Evolutionary conservation across 2,329 filamentous ascomycete genomes (phyloP), one percentile per base, ranked within the genome.

Genomic region (Hypoxylon sp.): DNA sequence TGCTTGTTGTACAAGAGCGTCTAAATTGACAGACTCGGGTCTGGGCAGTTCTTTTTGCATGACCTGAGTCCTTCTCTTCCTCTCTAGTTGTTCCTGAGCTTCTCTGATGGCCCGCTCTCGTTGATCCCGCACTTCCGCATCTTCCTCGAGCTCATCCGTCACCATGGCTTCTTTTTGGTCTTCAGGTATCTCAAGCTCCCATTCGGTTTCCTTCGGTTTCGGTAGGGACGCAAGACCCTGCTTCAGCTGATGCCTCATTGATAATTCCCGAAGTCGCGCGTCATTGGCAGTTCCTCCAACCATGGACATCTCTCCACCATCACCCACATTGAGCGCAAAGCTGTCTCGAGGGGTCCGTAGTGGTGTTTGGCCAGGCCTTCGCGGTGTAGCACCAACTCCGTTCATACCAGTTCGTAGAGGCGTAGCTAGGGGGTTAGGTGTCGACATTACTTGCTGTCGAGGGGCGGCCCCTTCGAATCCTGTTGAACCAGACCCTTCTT

Each of bases 391-490:
- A 25, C 88, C 91, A 28, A 88, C 83, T 23, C 89, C 91, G 67
- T 86, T 87, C 1, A 83, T 80, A 43, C 82, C 87, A 67, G 89
- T 84, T 59, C 92, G 87, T 71, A 97, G 86, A 0, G 96, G 96
- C 0, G 96, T 99, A 0, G 96, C 94, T 83, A 99, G 86, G 0
- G 96, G 96, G 77, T 99, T 99, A 0, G 96, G 96, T 0, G 96
- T 99, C n/a, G 94, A 87, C 61, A 95, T 88, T 34, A 90, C 86
- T 68, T 97, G 92, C 75, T 90, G 91, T 63, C 93, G 89, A 38
- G 95, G 94, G 0, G 93, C 88, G 45, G 92, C 91, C 41, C 94
- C 91, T 73, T 96, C 92, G 74, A 98, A 97, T 0, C 94, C 94
- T 5, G 94, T 97, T 10, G 94, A 97, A 2, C 88, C 90, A 48